A percentile compares a stretch with the other conserved stretches of the same genome.
These are phyloP conservation scores for Chiua virens DNA, from an alignment of 768 basidiomycete species.

Conservation along the genomic window DNA sequence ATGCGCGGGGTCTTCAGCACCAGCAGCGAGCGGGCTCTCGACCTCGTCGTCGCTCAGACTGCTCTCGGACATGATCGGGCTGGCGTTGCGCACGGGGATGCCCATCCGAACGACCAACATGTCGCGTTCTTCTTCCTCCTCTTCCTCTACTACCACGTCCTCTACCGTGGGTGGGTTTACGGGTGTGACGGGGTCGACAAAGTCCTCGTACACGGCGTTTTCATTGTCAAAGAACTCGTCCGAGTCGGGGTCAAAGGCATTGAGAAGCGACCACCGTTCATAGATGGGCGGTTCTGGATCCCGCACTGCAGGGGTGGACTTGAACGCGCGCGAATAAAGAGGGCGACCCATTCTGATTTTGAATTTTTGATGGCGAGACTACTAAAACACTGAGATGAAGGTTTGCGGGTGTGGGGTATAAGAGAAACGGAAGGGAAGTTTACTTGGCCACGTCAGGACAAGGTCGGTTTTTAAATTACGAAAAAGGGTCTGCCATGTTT, in stretches of 20 bases:
- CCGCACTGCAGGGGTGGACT: slow-evolving; percentile 38
- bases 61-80: slow-evolving; percentile 40
- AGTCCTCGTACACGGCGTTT: slow-evolving; percentile 62
- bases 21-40: slow-evolving; percentile 47
- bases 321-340: slow-evolving; percentile 51
- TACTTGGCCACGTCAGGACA: neutral
- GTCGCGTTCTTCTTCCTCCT: slow-evolving; percentile 31
- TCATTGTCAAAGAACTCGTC: slow-evolving; percentile 69
- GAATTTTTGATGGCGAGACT: slow-evolving; percentile 9
- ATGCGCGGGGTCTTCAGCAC: slow-evolving; percentile 41
- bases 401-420: slow-evolving; percentile 10
- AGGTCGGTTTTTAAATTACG: slow-evolving; percentile 14
- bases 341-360: slow-evolving; percentile 64
- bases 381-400: slow-evolving; percentile 26
- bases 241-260: slow-evolving; percentile 78
- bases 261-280: slow-evolving; percentile 63
- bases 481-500: slow-evolving; percentile 18
- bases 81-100: slow-evolving; percentile 18
- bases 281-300: slow-evolving; percentile 44
- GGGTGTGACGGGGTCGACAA: slow-evolving; percentile 44
- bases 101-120: slow-evolving; percentile 31
- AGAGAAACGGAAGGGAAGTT: neutral
- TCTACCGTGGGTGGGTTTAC: slow-evolving; percentile 12
- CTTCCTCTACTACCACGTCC: slow-evolving; percentile 22
- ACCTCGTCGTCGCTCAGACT: slow-evolving; percentile 42